Base-by-base conservation (phyloP, 202 grass and related monocot species). In the Elaeis oleifera region DNA sequence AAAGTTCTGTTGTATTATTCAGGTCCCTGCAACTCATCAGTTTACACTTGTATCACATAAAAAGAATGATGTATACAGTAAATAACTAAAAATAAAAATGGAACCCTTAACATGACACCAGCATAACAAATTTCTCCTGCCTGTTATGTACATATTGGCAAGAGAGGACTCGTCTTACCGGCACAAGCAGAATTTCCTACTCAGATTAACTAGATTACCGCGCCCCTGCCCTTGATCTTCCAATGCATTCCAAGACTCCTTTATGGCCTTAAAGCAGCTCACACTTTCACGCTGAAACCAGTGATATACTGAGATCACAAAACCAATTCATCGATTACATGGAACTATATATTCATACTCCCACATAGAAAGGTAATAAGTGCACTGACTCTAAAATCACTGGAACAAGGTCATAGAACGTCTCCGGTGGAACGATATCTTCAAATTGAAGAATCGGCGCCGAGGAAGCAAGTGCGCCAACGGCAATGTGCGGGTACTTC, bases 371-470 rank as follows among this genome's bases (percentile, higher is more conserved):
- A 13, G n/a, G 49, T 0, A 52, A 64, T n/a, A 50, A 31, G 63
- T 56, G 20, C 55, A 56, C 70, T 56, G 59, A 95, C 90, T 78
- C 69, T 95, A 73, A 95, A 95, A 81, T 90, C 90, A 67, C 87
- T 81, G 49, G 90, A 95, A 90, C 90, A 5, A 95, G 71, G 66
- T 95, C 69, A 23, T 95, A 95, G 59, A 95, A 95, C 56, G 72
- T 80, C 17, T 85, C 78, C 1, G 69, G 51, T 21, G 91, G 81
- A 48, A 90, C 87, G 56, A 96, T 85, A 73, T 96, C 87, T 80
- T 96, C 91, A 55, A 96, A 96, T 69, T 96, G 91, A 54, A 96
- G 74, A 62, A 96, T 96, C 16, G 87, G 91, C 59, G 91, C 87
- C 15, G 91, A 96, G 8, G 91, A 90, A 2, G 77, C 76, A 6